Conservation (phyloP, 2,329 filamentous ascomycete species). For the Metarhizium album region DNA sequence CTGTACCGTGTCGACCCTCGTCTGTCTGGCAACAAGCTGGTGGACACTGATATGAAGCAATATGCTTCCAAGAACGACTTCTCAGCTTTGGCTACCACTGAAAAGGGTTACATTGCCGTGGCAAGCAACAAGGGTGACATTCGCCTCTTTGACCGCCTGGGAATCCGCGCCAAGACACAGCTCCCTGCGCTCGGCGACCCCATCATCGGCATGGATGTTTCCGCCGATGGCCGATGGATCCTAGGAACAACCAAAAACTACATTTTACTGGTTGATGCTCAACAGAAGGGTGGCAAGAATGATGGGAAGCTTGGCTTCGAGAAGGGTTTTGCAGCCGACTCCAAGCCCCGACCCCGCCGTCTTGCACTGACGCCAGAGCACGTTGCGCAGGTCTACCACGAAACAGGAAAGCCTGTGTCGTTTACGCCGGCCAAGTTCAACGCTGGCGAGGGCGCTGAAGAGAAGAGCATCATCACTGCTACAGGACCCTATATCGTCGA, state of each 20-base stretch:
- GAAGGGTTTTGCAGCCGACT: slow-evolving; percentile 80
- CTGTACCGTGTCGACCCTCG: slow-evolving; percentile 91
- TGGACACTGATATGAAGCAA: slow-evolving; percentile 87
- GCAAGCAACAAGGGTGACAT: slow-evolving; percentile 98
- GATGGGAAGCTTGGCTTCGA: slow-evolving; percentile 98
- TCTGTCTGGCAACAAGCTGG: slow-evolving; percentile 80
- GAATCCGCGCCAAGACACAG: slow-evolving; percentile 94
- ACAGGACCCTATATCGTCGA: slow-evolving; percentile 95
- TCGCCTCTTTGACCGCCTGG: slow-evolving; percentile 88
- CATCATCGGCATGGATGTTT: slow-evolving; percentile 90
- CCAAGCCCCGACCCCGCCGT: slow-evolving; percentile 86
- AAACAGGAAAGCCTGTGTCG: slow-evolving; percentile 74
- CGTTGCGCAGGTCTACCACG: slow-evolving; percentile 94
- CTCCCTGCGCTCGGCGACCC: slow-evolving; percentile 91
- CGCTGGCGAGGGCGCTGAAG: slow-evolving; percentile 65
- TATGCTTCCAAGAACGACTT: slow-evolving; percentile 97
- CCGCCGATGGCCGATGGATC: slow-evolving; percentile 91
- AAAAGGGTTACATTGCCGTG: slow-evolving; percentile 93
- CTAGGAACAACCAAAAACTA: slow-evolving; percentile 91
- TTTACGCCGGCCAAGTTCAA: slow-evolving; percentile 96
- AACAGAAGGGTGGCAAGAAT: slow-evolving; percentile 90
- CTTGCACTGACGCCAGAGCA: slow-evolving; percentile 83
- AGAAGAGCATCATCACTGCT: slow-evolving; percentile 93
- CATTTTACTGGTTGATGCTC: slow-evolving; percentile 80
- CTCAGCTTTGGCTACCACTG: slow-evolving; percentile 84